Evolutionary conservation across 164 flowering plant species (phyloP).

Genomic region (Piper betle): DNA sequence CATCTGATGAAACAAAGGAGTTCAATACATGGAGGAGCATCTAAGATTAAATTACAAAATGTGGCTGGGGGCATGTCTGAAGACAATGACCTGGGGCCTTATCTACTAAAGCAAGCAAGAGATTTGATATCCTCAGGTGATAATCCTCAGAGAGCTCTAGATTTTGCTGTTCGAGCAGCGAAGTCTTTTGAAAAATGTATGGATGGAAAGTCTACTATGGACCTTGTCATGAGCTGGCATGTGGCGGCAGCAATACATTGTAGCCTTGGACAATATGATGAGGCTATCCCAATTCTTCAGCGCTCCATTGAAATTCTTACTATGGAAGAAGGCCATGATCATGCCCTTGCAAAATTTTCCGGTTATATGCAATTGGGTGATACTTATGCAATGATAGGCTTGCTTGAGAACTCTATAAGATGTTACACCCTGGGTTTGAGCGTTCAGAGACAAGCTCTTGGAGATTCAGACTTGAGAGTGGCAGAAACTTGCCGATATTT

Average conservation of each 20-base stretch:
- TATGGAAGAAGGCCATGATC: slow-evolving; percentile 63
- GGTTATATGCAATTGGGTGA: slow-evolving; percentile 97
- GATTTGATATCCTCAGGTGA: slow-evolving; percentile 75
- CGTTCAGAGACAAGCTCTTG: slow-evolving; percentile 59
- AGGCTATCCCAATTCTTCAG: slow-evolving; percentile 77
- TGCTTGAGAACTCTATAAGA: slow-evolving; percentile 60
- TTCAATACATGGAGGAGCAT: slow-evolving; percentile 16
- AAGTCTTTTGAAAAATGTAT: slow-evolving; percentile 71
- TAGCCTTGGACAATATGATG: slow-evolving; percentile 57
- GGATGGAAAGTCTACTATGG: slow-evolving; percentile 67
- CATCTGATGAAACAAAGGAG: slow-evolving; percentile 33
- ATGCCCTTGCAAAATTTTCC: slow-evolving; percentile 87
- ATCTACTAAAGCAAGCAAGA: slow-evolving; percentile 77
- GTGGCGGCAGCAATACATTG: slow-evolving; percentile 84
- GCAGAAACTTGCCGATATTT: slow-evolving; percentile 91
- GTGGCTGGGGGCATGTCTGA: slow-evolving; percentile 35
- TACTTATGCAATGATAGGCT: slow-evolving; percentile 82
- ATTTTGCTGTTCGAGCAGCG: slow-evolving; percentile 63
- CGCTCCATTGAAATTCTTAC: slow-evolving; percentile 68
- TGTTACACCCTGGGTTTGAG: slow-evolving; percentile 63
- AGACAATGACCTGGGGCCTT: slow-evolving; percentile 74
- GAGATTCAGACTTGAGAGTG: slow-evolving; percentile 76
- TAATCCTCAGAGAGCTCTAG: slow-evolving; percentile 64
- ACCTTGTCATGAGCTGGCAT: slow-evolving; percentile 82
- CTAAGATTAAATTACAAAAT: slow-evolving; percentile 19